Base-by-base conservation (phyloP, 805 yeast genomes). In the Citeromyces matritensis region DNA sequence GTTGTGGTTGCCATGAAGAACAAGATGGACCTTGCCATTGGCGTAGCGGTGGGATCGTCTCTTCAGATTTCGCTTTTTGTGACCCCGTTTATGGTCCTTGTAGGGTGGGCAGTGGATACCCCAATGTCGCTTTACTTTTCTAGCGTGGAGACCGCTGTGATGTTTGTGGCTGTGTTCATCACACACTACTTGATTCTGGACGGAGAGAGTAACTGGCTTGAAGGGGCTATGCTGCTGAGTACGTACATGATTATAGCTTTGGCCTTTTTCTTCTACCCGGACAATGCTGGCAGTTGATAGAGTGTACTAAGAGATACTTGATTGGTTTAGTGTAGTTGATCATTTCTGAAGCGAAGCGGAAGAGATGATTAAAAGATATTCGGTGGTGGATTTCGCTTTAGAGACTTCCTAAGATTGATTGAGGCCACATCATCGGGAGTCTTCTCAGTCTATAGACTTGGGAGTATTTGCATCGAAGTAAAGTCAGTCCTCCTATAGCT, bases 151-250 rank as follows among this genome's bases (percentile, higher is more conserved):
- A 85, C 97, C 2, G 86, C 91, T 0, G 83, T 91, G 26, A 57
- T 91, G 56, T 88, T 91, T 53, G 77, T 84, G 27, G 72, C 95
- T 13, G 94, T 91, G 38, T 78, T 86, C 51, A 73, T 91, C 39
- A 73, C 93, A 25, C 86, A 86, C 47, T 78, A 80, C 51, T 65
- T 86, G 44, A 78, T 91, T 39, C 66, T 81, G 38, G 98, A 91
- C 50, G 98, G 98, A 35, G 94, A 84, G 53, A 73, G 86, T 37
- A 88, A 91, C 51, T 91, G 97, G 96, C 65, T 91, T 33, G 98
- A 91, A 61, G 98, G 98, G 33, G 84, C 77, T 25, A 77, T 91
- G 91, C 64, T 91, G 41, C 51, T 91, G 35, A 75, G 93, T 37
- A 82, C 94, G 33, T 91, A 91, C 50, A 50, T 77, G 35, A 78